Base-by-base conservation (phyloP, 2,329 filamentous ascomycete species). In the Mycosphaerella sp. region DNA sequence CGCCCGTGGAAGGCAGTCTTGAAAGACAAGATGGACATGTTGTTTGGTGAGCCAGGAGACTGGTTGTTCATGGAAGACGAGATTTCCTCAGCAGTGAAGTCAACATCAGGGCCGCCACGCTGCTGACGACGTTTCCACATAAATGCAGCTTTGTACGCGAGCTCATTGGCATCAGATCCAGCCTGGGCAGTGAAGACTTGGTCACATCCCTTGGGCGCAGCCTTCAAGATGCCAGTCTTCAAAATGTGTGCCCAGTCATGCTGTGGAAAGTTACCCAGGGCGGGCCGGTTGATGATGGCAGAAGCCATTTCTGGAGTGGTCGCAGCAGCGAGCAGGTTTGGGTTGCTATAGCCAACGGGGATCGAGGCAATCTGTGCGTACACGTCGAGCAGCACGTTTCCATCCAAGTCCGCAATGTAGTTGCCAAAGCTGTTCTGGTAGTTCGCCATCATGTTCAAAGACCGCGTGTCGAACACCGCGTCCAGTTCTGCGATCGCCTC, bases 341-440 rank as follows among this genome's bases (percentile, higher is more conserved):
- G 84, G 76, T 95, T 95, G 79, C 92, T 95, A 80, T 95, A 95
- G 57, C 90, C 90, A 44, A 95, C 79, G 3, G 90, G 87, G 64
- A 95, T 95, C 41, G 89, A 95, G 59, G 90, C 90, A 67, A 95
- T 95, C 74, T 95, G 90, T 48, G 90, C 87, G 68, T 92, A 92
- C 74, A 88, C 85, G 64, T 89, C 85, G n/a, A 89, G 78, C 54
- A 88, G 74, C 12, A 81, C 72, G 66, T 89, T 88, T 61, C 84
- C 85, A 66, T 89, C 85, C 0, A 83, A 78, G 63, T 89, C 85
- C 34, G 79, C 80, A 62, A 89, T 83, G 62, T 95, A 95, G 76
- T 95, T 95, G 66, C 89, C 89, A 55, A 78, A 73, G 64, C 84
- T 87, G 73, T 84, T 81, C 61, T 79, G 77, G 73, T 89, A 92